Percentiles rank a stretch among this genome's conserved stretches.
These are phyloP conservation scores for Verticillium dahliae DNA, from an alignment of 2,329 filamentous ascomycete species.

Conservation along the genomic window DNA sequence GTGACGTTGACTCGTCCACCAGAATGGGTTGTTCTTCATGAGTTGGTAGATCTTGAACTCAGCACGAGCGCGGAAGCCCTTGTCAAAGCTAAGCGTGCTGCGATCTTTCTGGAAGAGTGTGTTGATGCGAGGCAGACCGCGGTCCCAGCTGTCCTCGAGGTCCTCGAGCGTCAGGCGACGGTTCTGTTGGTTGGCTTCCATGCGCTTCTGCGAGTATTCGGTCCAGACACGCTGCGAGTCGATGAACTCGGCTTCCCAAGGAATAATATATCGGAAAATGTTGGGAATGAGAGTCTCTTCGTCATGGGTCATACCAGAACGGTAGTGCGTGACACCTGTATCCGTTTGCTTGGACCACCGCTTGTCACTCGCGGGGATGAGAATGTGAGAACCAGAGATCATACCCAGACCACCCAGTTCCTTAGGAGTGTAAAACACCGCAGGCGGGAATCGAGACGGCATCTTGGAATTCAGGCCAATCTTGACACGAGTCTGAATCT, in stretches of 20 bases:
- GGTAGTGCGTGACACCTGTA: constrained; percentile 92
- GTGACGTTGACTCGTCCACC: constrained; percentile 97
- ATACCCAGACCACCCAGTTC: constrained; percentile 95
- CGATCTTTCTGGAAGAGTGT: constrained; percentile 98
- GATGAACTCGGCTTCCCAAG: constrained; percentile 98
- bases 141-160: constrained; percentile 96
- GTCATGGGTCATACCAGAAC: constrained; percentile 95
- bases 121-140: constrained; percentile 94
- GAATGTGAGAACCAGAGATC: constrained; percentile 97
- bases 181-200: constrained; percentile 97
- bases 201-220: constrained; percentile 95
- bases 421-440: constrained; percentile 98
- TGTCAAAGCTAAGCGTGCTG: constrained; percentile 95
- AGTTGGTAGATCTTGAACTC: constrained; percentile 98
- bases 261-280: constrained; percentile 98
- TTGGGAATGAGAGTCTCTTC: constrained; percentile 97
- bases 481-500: constrained; percentile 98
- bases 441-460: constrained; percentile 96
- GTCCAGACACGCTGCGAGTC: constrained; percentile 99
- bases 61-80: constrained; percentile 89
- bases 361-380: constrained; percentile 96
- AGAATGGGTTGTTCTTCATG: constrained; percentile 99
- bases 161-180: constrained; percentile 90
- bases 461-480: constrained; percentile 99
- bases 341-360: constrained; percentile 98